Percentiles rank a stretch among this genome's conserved stretches.
Conservation (phyloP, 1,284 basidiomycete genomes). For the Sporisorium exsertum region DNA sequence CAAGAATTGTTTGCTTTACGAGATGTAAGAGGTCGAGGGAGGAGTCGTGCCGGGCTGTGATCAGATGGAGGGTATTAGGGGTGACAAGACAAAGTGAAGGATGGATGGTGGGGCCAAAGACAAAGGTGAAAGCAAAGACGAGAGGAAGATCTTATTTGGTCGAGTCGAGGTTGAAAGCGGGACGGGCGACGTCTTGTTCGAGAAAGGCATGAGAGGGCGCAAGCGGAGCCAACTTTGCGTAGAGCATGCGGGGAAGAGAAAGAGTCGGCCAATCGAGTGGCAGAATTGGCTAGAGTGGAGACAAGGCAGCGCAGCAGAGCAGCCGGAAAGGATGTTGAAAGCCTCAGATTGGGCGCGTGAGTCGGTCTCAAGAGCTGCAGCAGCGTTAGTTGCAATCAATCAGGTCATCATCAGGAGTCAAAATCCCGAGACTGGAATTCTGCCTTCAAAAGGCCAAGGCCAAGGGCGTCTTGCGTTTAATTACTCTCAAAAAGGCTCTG, state of each 20-base stretch:
- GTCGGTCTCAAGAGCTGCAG: no score
- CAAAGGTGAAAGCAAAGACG: not conserved
- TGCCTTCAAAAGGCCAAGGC: not conserved
- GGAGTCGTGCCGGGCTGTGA: slow-evolving; percentile 1
- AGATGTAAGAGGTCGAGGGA: not conserved
- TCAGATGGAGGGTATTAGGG: not conserved
- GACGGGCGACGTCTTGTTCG: not conserved
- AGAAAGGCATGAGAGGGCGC: not conserved
- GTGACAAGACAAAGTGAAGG: not conserved
- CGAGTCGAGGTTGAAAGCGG: slow-evolving; percentile 1
- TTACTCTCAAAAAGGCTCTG: no score
- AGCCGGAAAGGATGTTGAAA: slow-evolving; percentile 2
- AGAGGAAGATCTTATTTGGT: slow-evolving; percentile 1
- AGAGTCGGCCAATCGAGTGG: not conserved
- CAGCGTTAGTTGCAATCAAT: not conserved
- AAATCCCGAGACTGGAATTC: not conserved
- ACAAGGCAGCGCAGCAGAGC: not conserved
- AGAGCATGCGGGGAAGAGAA: not conserved
- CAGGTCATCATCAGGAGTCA: slow-evolving; percentile 3
- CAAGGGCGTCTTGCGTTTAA: no score
- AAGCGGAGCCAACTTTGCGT: not conserved
- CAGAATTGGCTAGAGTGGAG: not conserved
- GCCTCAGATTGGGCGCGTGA: not conserved
- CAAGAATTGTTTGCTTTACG: not conserved
- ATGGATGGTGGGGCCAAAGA: not conserved